Base-by-base conservation (phyloP, 225 moss, liverwort and hornwort species). In the Polytrichum formosum region DNA sequence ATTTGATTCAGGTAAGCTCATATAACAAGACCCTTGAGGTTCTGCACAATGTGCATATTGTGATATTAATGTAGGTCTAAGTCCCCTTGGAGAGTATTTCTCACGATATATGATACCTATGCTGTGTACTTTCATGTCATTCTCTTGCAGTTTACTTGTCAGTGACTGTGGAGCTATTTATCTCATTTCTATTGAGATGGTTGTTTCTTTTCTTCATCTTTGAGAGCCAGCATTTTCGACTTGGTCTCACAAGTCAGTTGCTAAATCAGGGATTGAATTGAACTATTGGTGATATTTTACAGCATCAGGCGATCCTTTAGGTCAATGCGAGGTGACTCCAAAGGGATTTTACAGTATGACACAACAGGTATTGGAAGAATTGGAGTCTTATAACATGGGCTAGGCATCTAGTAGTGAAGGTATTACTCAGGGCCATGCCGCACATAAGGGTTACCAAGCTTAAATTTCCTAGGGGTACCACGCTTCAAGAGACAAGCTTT, bases 321-420 rank as follows among this genome's bases (percentile, higher is more conserved):
- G 88, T 55, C 78, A 70, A 35, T 89, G 88, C 62, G 74, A 78
- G 64, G 56, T 89, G 25, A 85, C 78, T 7, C 82, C 88, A 29
- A 78, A 76, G 9, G 88, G 80, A 27, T 89, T 82, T 65, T 78
- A 73, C 55, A 68, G 74, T 58, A 85, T 89, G 88, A 89, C 85
- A 30, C 53, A 25, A 18, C 75, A 69, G 75, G 81, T 81, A 70
- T 9, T 58, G 18, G n/a, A 21, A 67, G 54, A 22, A 22, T 9
- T 3, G 5, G 26, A 28, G 35, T 35, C 35, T 46, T 16, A 2
- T 46, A 9, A 46, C 46, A 46, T 46, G 46, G 4, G 0, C 46
- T 46, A 46, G 46, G 46, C 46, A 46, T 46, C 46, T 46, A 46
- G 46, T 46, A 46, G 46, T 46, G 46, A 16, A 46, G 13, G 37